phyloP scores from a whole-genome alignment of 106 monocot species.

The Gastrodia elata region DNA sequence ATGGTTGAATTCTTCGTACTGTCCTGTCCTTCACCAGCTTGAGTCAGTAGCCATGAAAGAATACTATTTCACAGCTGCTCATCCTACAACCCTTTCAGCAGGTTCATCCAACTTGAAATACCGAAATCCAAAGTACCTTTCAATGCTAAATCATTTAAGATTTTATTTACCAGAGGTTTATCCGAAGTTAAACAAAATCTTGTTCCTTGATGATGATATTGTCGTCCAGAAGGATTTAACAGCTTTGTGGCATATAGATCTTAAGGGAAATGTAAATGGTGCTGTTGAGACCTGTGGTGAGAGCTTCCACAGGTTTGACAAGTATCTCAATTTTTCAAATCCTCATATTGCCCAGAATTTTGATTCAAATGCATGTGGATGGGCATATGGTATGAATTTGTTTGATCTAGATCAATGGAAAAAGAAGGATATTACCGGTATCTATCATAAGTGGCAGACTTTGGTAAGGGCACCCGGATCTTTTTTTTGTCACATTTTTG shows the following conservation, averaged over 20 bases:
- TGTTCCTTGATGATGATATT: constrained; percentile 74
- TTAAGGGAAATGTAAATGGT: constrained; percentile 63
- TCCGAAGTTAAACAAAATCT: constrained; percentile 60
- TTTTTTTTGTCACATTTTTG: background rate
- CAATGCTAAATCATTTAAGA: constrained; percentile 69
- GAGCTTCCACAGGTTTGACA: constrained; percentile 62
- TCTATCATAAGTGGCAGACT: constrained; percentile 62
- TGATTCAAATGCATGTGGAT: constrained; percentile 64
- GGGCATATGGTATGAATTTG: constrained; percentile 72
- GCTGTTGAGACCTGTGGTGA: constrained; percentile 71
- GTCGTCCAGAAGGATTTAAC: constrained; percentile 64
- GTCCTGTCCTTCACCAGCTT: constrained; percentile 61
- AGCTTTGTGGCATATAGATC: constrained; percentile 49
- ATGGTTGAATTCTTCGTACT: constrained; percentile 78
- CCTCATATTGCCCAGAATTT: constrained; percentile 49
- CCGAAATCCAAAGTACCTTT: constrained; percentile 62
- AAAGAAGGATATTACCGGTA: constrained; percentile 57
- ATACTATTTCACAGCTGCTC: constrained; percentile 63
- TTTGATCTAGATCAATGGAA: constrained; percentile 65
- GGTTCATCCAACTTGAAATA: constrained; percentile 69
- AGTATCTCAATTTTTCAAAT: constrained; percentile 66
- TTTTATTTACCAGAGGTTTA: constrained; percentile 68
- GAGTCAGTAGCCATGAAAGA: constrained; percentile 81
- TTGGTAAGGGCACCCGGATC: constrained; percentile 26
- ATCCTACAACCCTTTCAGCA: constrained; percentile 54